phyloP scores from a whole-genome alignment of 2,329 filamentous ascomycete species.

The Fonsecaea multimorphosa region DNA sequence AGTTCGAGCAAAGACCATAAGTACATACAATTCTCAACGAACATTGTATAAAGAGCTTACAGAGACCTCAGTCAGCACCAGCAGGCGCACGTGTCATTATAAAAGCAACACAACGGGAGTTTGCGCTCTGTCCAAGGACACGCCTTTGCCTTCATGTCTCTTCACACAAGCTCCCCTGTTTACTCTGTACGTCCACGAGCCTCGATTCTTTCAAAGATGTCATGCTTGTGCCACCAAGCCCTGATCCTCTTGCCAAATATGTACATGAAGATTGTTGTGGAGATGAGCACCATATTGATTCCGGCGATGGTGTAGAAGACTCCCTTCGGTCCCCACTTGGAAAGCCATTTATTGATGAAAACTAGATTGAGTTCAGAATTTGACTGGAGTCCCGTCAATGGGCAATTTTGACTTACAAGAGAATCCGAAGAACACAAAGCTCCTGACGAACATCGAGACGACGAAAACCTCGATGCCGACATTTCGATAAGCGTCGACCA shows the following conservation, averaged over 20 bases:
- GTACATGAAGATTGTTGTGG: constrained; percentile 5
- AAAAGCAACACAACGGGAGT: too few relatives aligned
- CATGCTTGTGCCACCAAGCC: constrained; percentile 19
- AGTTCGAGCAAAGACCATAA: too few relatives aligned
- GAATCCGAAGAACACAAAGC: constrained; percentile 78
- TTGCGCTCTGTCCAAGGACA: too few relatives aligned
- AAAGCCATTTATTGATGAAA: constrained; percentile 14
- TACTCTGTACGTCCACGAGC: too few relatives aligned
- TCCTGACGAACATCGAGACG: constrained; percentile 89
- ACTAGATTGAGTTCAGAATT: constrained; percentile 3
- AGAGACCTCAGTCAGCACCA: too few relatives aligned
- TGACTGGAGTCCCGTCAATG: too few relatives aligned
- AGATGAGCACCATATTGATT: not conserved
- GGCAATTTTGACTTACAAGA: too few relatives aligned
- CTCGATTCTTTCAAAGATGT: constrained; percentile 11
- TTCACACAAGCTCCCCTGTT: too few relatives aligned
- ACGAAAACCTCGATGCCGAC: constrained; percentile 87
- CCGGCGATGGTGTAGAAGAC: constrained; percentile 15
- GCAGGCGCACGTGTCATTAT: too few relatives aligned
- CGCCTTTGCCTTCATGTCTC: too few relatives aligned
- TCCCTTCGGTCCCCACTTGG: constrained; percentile 1
- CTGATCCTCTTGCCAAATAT: constrained; percentile 11
- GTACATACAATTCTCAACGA: too few relatives aligned
- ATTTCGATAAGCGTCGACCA: constrained; percentile 90
- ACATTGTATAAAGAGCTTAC: too few relatives aligned